These are phyloP conservation scores for Ceratobasidium sp. DNA, from an alignment of 1,284 basidiomycete species.

Conservation along the genomic window DNA sequence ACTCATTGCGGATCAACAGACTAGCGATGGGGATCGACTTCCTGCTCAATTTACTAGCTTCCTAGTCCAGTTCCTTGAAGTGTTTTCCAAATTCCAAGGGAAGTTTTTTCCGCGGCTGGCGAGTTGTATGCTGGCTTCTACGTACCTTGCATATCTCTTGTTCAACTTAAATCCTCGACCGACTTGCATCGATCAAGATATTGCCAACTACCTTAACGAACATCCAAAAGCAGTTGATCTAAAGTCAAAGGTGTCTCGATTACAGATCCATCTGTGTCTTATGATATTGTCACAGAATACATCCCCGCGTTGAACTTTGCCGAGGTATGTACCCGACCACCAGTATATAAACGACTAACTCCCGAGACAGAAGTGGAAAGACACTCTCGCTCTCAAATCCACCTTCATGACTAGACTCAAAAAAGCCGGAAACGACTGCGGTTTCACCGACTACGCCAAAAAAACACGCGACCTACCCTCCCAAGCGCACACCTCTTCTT, in stretches of 20 bases:
- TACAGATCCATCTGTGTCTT: constrained; percentile 65
- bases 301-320: constrained; percentile 58
- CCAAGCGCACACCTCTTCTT: constrained; percentile 57
- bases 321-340: neutral
- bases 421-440: constrained; percentile 59
- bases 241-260: constrained; percentile 74
- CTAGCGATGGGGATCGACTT: constrained; percentile 69
- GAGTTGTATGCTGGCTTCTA: constrained; percentile 68
- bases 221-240: constrained; percentile 61
- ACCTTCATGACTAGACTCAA: constrained; percentile 68
- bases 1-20: constrained; percentile 48
- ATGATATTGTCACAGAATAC: constrained; percentile 66
- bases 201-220: constrained; percentile 73
- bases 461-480: constrained; percentile 72
- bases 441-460: constrained; percentile 67
- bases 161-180: neutral
- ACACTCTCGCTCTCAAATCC: constrained; percentile 76
- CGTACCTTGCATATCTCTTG: constrained; percentile 53
- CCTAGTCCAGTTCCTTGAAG: constrained; percentile 73
- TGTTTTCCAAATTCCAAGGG: constrained; percentile 71
- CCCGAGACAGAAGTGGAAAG: constrained; percentile 62
- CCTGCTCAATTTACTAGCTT: constrained; percentile 70
- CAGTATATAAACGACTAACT: neutral
- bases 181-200: constrained; percentile 49
- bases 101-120: constrained; percentile 60